These are phyloP conservation scores for Oenanthe javanica DNA, from an alignment of 140 eudicot species.

Conservation along the genomic window DNA sequence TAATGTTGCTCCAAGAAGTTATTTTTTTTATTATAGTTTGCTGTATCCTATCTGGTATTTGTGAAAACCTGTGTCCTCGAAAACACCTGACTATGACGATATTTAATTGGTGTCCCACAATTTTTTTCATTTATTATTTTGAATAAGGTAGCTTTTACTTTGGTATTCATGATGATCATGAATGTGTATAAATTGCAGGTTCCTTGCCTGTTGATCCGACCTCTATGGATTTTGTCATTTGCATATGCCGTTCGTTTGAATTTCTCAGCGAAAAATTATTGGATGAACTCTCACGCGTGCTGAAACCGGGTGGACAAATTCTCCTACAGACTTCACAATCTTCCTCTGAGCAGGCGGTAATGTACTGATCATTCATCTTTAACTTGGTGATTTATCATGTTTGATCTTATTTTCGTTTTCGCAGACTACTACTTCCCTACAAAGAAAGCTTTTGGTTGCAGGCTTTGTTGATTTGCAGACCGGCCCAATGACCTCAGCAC, in stretches of 20 bases:
- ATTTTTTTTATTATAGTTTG: no score
- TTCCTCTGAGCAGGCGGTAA: constrained; percentile 35
- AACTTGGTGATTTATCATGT: not conserved
- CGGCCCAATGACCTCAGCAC: constrained; percentile 18
- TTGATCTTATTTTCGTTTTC: constrained; percentile 11
- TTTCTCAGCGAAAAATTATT: constrained; percentile 52
- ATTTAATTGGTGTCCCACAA: not conserved
- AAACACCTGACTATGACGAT: not conserved
- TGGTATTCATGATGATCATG: not conserved
- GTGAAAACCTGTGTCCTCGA: not conserved
- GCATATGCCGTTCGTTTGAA: constrained; percentile 34
- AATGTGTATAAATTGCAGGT: constrained; percentile 30
- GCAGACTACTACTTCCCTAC: constrained; percentile 52
- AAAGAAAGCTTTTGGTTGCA: constrained; percentile 35
- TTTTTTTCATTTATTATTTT: not conserved
- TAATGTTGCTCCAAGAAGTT: not conserved
- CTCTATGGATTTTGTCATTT: constrained; percentile 39
- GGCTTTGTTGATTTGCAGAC: constrained; percentile 44
- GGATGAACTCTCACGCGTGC: constrained; percentile 43
- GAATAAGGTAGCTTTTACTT: not conserved
- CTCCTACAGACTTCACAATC: constrained; percentile 33
- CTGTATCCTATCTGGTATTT: not conserved
- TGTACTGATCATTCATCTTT: not conserved
- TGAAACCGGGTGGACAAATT: constrained; percentile 73
- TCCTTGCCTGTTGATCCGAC: constrained; percentile 43